phyloP scores from a whole-genome alignment of 129 eudicot species.

The Dittrichia graveolens region DNA sequence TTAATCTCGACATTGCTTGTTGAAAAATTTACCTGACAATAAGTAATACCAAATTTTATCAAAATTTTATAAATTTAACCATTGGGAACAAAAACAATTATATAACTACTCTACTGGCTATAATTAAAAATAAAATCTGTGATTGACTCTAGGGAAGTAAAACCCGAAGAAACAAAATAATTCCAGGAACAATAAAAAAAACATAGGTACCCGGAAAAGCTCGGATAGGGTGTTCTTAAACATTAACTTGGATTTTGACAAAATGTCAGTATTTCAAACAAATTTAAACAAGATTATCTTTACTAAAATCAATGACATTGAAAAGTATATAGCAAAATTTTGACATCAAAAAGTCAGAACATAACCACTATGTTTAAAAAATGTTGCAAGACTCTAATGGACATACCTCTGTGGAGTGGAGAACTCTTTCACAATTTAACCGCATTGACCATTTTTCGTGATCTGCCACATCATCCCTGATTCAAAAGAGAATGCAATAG shows the following conservation, averaged over 20 bases:
- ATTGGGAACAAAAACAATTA: too few species aligned
- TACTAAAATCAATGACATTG: not conserved
- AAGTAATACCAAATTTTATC: not conserved
- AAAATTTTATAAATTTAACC: not conserved
- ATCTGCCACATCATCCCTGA: constrained; percentile 88
- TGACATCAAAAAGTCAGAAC: not conserved
- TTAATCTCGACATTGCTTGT: constrained; percentile 65
- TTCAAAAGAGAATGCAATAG: constrained; percentile 16
- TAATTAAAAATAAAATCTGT: too few species aligned
- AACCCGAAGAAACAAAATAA: too few species aligned
- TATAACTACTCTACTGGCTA: too few species aligned
- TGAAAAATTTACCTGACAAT: constrained; percentile 44
- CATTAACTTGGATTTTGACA: not conserved
- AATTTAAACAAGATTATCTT: not conserved
- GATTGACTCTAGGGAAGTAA: too few species aligned
- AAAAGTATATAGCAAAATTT: not conserved
- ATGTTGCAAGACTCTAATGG: too few species aligned
- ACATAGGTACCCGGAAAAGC: constrained; percentile 1
- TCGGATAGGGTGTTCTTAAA: not conserved
- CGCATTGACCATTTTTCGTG: constrained; percentile 67
- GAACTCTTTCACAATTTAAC: constrained; percentile 56
- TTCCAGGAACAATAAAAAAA: not conserved
- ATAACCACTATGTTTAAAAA: too few species aligned
- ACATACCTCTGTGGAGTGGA: constrained; percentile 59
- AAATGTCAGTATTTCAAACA: not conserved